Percentiles rank a stretch among this genome's conserved stretches.
Conservation (phyloP, 2,329 filamentous ascomycete species). For the Colletotrichum lini region DNA sequence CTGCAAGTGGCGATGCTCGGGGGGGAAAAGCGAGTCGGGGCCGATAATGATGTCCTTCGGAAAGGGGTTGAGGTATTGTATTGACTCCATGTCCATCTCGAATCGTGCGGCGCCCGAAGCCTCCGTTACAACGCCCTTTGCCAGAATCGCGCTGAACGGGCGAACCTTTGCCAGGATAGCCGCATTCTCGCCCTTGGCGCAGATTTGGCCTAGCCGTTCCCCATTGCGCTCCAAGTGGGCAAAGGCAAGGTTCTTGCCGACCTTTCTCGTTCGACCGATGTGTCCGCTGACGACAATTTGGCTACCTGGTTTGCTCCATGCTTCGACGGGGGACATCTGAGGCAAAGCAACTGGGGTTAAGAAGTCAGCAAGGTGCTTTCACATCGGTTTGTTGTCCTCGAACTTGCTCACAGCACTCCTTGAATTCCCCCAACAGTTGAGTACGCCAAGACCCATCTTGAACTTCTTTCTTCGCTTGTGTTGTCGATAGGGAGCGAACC, state of each 20-base stretch:
- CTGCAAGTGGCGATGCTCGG: conserved; percentile 85
- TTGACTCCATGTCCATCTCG: conserved; percentile 73
- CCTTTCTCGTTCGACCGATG: conserved; percentile 75
- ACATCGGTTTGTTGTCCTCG: neutral
- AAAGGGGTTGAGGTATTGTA: conserved; percentile 80
- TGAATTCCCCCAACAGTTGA: conserved; percentile 34
- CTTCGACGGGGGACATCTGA: conserved; percentile 45
- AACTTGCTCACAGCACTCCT: conserved; percentile 36
- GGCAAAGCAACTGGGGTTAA: conserved; percentile 49
- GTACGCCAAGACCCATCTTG: conserved; percentile 15
- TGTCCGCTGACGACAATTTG: conserved; percentile 78
- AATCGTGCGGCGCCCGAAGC: conserved; percentile 47
- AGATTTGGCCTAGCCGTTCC: conserved; percentile 62
- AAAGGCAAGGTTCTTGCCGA: conserved; percentile 80
- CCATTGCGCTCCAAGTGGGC: conserved; percentile 62
- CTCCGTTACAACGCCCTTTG: conserved; percentile 54
- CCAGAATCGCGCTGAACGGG: conserved; percentile 67
- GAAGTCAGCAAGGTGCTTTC: neutral
- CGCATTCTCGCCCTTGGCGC: conserved; percentile 56
- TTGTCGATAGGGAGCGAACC: conserved; percentile 15
- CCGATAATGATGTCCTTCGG: conserved; percentile 83
- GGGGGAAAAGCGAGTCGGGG: conserved; percentile 79
- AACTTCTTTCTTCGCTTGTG: neutral
- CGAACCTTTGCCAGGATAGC: conserved; percentile 62
- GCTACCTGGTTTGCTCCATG: conserved; percentile 49